Conservation (phyloP, 805 yeast genomes). For the Schwanniomyces sp. region DNA sequence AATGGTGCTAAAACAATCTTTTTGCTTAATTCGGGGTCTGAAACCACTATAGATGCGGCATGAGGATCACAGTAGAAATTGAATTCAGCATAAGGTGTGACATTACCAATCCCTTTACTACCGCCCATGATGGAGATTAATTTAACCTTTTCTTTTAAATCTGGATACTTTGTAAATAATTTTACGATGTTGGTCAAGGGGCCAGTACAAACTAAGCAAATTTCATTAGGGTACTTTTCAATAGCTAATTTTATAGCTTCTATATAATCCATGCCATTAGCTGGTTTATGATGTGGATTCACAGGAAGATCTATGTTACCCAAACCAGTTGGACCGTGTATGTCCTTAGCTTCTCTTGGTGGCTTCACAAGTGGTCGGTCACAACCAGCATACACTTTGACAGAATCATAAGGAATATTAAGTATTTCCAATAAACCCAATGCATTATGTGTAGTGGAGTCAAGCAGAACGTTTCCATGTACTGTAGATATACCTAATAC, state of each 20-base stretch:
- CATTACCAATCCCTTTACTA: slow-evolving; percentile 50
- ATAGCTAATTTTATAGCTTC: slow-evolving; percentile 46
- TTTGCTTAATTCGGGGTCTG: slow-evolving; percentile 43
- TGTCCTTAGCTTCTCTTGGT: slow-evolving; percentile 55
- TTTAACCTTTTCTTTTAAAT: slow-evolving; percentile 46
- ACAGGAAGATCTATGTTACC: slow-evolving; percentile 73
- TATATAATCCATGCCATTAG: slow-evolving; percentile 24
- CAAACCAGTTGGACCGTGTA: slow-evolving; percentile 75
- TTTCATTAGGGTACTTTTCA: slow-evolving; percentile 40
- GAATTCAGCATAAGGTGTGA: slow-evolving; percentile 64
- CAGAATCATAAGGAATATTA: slow-evolving; percentile 31
- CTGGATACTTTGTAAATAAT: slow-evolving; percentile 56
- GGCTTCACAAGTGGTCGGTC: slow-evolving; percentile 52
- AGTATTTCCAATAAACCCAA: slow-evolving; percentile 65
- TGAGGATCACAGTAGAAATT: slow-evolving; percentile 74
- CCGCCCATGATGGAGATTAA: slow-evolving; percentile 80
- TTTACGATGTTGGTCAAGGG: slow-evolving; percentile 71
- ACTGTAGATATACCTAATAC: slow-evolving; percentile 73
- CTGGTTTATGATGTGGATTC: slow-evolving; percentile 29
- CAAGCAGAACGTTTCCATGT: slow-evolving; percentile 68
- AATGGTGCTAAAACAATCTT: slow-evolving; percentile 62
- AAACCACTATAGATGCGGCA: slow-evolving; percentile 63
- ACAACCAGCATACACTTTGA: slow-evolving; percentile 71
- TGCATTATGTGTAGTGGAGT: slow-evolving; percentile 68
- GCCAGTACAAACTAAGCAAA: slow-evolving; percentile 73